phyloP scores from a whole-genome alignment of 1,284 basidiomycete species.

The Schizopora paradoxa region DNA sequence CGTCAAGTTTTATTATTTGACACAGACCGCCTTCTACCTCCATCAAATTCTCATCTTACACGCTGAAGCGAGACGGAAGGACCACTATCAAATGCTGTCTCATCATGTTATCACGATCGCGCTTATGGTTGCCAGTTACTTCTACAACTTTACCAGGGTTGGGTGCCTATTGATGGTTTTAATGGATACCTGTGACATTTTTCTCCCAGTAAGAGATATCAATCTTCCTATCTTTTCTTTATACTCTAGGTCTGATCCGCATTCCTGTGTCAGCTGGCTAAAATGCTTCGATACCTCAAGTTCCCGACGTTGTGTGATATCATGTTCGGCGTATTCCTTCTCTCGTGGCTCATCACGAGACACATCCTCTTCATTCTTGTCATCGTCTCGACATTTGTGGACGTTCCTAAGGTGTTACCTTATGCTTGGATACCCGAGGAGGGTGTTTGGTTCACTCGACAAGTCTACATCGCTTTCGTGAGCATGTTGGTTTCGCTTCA shows the following conservation, averaged over 20 bases:
- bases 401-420: constrained; percentile 43
- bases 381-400: constrained; percentile 55
- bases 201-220: constrained; percentile 69
- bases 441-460: constrained; percentile 51
- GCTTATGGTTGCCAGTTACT: constrained; percentile 77
- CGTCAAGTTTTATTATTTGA: constrained; percentile 89
- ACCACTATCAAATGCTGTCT: constrained; percentile 93
- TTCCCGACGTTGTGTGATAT: constrained; percentile 66
- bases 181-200: constrained; percentile 93
- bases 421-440: constrained; percentile 55
- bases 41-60: constrained; percentile 92
- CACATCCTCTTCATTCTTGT: constrained; percentile 74
- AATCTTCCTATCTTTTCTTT: neutral
- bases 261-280: constrained; percentile 59
- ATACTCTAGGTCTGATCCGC: constrained; percentile 3
- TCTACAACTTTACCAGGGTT: constrained; percentile 79
- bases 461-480: constrained; percentile 46
- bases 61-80: constrained; percentile 88
- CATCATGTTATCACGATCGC: constrained; percentile 90
- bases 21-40: constrained; percentile 88
- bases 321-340: constrained; percentile 76
- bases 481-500: constrained; percentile 58
- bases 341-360: constrained; percentile 87
- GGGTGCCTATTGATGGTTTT: constrained; percentile 86
- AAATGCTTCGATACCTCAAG: constrained; percentile 87